A percentile compares a stretch with the other conserved stretches of the same genome.
Conservation (phyloP, 2,329 filamentous ascomycete genomes). For the Coniochaeta sp. region DNA sequence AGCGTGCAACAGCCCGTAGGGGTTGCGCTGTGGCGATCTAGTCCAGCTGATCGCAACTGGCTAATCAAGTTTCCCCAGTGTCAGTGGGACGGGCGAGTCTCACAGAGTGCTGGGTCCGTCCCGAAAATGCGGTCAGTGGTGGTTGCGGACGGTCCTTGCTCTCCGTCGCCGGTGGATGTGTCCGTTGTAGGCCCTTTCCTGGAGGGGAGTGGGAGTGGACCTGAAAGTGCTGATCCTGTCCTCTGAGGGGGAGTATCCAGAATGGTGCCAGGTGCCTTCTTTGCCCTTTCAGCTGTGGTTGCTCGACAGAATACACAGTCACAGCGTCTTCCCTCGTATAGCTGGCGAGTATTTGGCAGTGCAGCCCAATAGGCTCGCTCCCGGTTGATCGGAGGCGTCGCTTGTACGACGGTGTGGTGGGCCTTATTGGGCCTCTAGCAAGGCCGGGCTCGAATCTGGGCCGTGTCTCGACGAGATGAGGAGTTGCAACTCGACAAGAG, state of each 20-base stretch:
- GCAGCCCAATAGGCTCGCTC: conserved; percentile 23
- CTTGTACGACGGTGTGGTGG: conserved; percentile 23
- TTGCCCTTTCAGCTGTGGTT: conserved; percentile 5
- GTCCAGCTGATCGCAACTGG: not conserved
- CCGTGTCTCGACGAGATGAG: not conserved
- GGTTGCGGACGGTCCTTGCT: not conserved
- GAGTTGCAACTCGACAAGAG: not conserved
- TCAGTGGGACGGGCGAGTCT: not conserved
- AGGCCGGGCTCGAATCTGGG: conserved; percentile 10
- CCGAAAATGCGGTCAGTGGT: not conserved
- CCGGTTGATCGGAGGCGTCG: conserved; percentile 21
- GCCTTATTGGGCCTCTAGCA: conserved; percentile 9
- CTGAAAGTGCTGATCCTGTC: conserved; percentile 14
- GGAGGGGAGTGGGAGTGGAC: too few species aligned
- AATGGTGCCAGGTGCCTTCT: not conserved
- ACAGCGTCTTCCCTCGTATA: conserved; percentile 26
- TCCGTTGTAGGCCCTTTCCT: too few species aligned
- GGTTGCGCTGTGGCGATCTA: not conserved
- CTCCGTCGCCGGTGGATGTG: not conserved
- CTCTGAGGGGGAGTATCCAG: conserved; percentile 8
- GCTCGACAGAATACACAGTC: conserved; percentile 17
- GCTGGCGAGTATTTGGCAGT: conserved; percentile 15
- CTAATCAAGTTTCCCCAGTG: not conserved
- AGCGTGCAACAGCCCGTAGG: not conserved
- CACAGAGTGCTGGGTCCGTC: not conserved